A percentile compares a stretch with the other conserved stretches of the same genome.
Conservation (phyloP, 202 grass and related monocot species). For the Digitaria exilis region DNA sequence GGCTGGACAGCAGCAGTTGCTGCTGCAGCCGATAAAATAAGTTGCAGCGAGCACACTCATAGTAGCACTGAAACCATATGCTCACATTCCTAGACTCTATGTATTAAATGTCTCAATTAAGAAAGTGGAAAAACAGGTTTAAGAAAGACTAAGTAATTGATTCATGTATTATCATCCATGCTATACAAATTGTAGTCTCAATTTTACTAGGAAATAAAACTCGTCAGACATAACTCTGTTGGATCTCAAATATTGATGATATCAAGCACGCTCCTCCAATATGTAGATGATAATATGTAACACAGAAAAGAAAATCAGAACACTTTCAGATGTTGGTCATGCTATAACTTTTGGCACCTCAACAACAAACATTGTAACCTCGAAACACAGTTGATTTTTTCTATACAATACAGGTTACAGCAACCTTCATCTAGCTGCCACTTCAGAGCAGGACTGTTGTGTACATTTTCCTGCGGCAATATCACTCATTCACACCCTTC, state of each 20-base stretch:
- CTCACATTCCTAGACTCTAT: too few species aligned
- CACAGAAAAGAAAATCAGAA: background rate
- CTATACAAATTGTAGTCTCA: background rate
- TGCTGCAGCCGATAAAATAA: too few species aligned
- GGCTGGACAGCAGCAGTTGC: too few species aligned
- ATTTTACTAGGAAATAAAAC: background rate
- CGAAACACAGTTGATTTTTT: background rate
- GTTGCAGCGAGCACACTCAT: too few species aligned
- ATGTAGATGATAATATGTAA: too few species aligned
- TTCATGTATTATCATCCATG: background rate
- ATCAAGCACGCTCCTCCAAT: too few species aligned
- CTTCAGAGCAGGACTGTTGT: background rate
- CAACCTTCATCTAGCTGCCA: background rate
- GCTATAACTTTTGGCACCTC: background rate
- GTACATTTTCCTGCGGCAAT: slow-evolving; percentile 17
- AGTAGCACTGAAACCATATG: too few species aligned
- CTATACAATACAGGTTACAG: slow-evolving; percentile 17
- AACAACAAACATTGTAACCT: background rate
- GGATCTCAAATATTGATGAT: too few species aligned
- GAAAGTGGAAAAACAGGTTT: too few species aligned
- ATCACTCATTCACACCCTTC: slow-evolving; percentile 49
- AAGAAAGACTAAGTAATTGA: too few species aligned
- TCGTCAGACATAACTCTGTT: too few species aligned
- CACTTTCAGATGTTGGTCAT: background rate
- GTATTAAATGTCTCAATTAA: too few species aligned